Percentiles rank a stretch among this genome's conserved stretches.
phyloP scores from a whole-genome alignment of 75 land plant species.

The Cryptomeria japonica region DNA sequence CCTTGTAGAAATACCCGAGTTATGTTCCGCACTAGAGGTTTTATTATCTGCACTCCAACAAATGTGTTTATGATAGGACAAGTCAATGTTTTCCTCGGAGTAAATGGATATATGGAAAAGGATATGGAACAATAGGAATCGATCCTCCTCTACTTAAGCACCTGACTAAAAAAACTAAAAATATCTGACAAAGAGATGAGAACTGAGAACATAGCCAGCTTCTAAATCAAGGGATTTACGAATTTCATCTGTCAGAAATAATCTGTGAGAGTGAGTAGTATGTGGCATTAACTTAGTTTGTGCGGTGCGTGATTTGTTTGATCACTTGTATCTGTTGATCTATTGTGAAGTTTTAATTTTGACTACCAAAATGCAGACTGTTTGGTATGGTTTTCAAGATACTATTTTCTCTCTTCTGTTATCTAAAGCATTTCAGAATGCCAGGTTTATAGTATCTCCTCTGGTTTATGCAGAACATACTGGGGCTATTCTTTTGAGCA shows the following conservation, averaged over 20 bases:
- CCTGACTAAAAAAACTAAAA: neutral
- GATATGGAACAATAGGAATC: neutral
- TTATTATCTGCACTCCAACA: neutral
- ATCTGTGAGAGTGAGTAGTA: neutral
- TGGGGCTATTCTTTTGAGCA: conserved; percentile 97
- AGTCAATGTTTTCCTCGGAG: neutral
- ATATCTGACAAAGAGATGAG: neutral
- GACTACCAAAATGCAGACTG: neutral
- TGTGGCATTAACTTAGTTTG: neutral
- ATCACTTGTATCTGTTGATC: neutral
- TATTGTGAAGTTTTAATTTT: neutral
- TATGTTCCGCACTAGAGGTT: neutral
- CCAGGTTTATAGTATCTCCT: neutral
- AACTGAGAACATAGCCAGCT: neutral
- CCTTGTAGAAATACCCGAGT: neutral
- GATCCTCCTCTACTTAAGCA: neutral
- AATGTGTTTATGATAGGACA: neutral
- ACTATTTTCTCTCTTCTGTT: neutral
- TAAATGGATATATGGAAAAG: neutral
- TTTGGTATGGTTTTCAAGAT: neutral
- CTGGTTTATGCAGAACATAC: conserved; percentile 52
- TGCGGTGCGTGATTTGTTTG: neutral
- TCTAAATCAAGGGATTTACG: neutral
- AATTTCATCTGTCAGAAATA: neutral
- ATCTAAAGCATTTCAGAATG: conserved; percentile 75